Percentiles rank a stretch among this genome's conserved stretches.
Conservation (phyloP, 1,284 basidiomycete genomes). For the Leccinum ponderosum region DNA sequence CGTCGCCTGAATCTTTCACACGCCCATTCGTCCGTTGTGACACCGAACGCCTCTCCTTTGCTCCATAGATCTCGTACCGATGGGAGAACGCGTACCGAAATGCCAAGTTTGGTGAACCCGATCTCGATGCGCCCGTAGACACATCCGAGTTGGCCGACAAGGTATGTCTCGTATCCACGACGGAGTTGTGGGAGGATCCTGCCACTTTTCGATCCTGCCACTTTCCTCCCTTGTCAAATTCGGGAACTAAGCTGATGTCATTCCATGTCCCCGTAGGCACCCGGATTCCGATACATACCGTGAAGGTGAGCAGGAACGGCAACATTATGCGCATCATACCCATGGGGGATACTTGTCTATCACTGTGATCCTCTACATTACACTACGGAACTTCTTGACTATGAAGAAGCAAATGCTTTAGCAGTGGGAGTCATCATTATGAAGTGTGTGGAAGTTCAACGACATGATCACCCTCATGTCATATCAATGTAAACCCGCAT, state of each 20-base stretch:
- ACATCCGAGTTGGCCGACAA: slow-evolving; percentile 44
- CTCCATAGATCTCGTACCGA: slow-evolving; percentile 56
- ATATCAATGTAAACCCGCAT: background rate
- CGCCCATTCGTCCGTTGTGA: background rate
- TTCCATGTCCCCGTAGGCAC: background rate
- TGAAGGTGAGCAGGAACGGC: background rate
- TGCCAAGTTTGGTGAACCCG: slow-evolving; percentile 51
- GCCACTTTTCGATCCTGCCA: too few species aligned
- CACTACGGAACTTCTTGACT: background rate
- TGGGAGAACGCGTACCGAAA: slow-evolving; percentile 61
- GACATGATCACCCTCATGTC: background rate
- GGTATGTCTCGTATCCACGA: background rate
- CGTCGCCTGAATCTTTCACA: slow-evolving; percentile 15
- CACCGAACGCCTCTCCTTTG: background rate
- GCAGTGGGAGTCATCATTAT: background rate
- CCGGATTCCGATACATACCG: slow-evolving; percentile 1
- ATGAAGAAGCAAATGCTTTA: background rate
- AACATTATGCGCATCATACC: background rate
- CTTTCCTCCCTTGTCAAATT: background rate
- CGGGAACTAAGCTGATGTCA: too few species aligned
- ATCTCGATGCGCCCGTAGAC: slow-evolving; percentile 54
- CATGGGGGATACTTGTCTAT: background rate
- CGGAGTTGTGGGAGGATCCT: background rate
- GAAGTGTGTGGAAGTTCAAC: background rate
- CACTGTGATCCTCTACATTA: background rate